Conservation (phyloP, 371 early-diverging fungal genomes). For the Neoconidiobolus thromboides region DNA sequence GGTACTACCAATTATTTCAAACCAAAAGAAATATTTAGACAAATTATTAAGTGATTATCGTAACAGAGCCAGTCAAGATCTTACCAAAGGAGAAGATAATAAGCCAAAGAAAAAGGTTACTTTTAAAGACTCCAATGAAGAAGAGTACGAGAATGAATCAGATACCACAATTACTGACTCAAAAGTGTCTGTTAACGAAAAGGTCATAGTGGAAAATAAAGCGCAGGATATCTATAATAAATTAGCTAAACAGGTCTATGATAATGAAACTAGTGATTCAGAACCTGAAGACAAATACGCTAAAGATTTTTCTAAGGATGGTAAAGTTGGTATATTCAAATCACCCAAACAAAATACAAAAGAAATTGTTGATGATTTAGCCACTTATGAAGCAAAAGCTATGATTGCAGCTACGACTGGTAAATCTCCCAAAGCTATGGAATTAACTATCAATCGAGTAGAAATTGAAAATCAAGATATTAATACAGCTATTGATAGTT, state of each 20-base stretch:
- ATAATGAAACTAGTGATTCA: not conserved
- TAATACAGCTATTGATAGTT: not conserved
- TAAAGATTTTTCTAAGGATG: too few relatives aligned
- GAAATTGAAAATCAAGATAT: not conserved
- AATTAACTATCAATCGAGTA: too few relatives aligned
- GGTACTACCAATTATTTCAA: not conserved
- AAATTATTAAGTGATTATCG: not conserved
- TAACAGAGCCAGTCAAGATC: not conserved
- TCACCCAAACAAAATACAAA: too few relatives aligned
- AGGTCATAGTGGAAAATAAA: not conserved
- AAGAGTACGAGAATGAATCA: not conserved
- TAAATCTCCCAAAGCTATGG: not conserved
- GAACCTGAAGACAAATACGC: not conserved
- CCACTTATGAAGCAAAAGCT: not conserved
- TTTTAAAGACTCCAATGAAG: not conserved
- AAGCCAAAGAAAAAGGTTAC: constrained; percentile 4
- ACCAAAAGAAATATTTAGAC: not conserved
- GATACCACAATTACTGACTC: not conserved
- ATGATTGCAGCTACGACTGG: not conserved
- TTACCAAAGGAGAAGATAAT: not conserved
- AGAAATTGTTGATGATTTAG: too few relatives aligned
- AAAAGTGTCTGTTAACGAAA: not conserved
- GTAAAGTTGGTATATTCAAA: too few relatives aligned
- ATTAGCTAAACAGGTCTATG: not conserved
- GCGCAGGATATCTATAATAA: not conserved